These are phyloP conservation scores for Penicillium expansum DNA, from an alignment of 2,329 filamentous ascomycete species.

Conservation along the genomic window DNA sequence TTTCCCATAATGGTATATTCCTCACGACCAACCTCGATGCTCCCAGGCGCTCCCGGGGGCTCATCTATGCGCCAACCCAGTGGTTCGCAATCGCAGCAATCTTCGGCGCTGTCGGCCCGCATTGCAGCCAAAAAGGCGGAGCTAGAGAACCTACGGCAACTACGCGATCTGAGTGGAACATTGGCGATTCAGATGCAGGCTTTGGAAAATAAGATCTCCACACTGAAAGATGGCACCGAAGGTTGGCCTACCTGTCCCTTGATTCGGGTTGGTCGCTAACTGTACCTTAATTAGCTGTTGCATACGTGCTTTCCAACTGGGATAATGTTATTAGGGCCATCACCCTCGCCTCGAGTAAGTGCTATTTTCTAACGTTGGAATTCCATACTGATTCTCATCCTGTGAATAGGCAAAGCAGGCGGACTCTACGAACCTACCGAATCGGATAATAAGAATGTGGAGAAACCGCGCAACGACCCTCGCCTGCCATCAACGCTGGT, in stretches of 20 bases:
- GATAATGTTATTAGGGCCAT: constrained; percentile 63
- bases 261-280: constrained; percentile 5
- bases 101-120: constrained; percentile 57
- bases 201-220: constrained; percentile 59
- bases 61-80: constrained; percentile 32
- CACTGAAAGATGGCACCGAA: constrained; percentile 62
- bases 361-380: constrained; percentile 7
- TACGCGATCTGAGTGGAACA: constrained; percentile 61
- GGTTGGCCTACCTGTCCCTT: constrained; percentile 35
- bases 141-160: constrained; percentile 59
- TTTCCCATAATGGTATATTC: constrained; percentile 37
- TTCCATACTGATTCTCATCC: neutral
- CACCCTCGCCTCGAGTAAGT: constrained; percentile 61
- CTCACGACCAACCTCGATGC: constrained; percentile 35
- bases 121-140: constrained; percentile 64
- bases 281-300: constrained; percentile 50
- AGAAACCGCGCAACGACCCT: constrained; percentile 66
- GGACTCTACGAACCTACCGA: constrained; percentile 15
- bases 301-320: constrained; percentile 66
- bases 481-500: constrained; percentile 43
- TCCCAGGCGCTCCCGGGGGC: constrained; percentile 27
- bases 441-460: constrained; percentile 43
- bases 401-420: constrained; percentile 28
- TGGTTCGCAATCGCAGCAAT: constrained; percentile 46
- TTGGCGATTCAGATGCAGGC: constrained; percentile 63